phyloP scores from a whole-genome alignment of 2,329 filamentous ascomycete genomes.

The Lecanoromycetidae sp. region DNA sequence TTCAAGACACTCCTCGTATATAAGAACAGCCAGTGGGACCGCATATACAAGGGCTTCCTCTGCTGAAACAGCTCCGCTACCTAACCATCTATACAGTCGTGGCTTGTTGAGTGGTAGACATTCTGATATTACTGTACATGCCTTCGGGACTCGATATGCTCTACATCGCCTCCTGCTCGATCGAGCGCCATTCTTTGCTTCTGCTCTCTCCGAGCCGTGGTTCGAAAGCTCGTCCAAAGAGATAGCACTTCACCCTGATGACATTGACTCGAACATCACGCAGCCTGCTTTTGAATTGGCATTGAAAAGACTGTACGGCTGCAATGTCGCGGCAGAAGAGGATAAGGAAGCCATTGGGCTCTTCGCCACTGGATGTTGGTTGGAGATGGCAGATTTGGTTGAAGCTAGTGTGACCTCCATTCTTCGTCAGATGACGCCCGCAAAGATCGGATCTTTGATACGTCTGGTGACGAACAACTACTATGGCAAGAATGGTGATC shows the following conservation, averaged over 20 bases:
- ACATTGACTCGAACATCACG: slow-evolving; percentile 43
- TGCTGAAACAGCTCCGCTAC: slow-evolving; percentile 32
- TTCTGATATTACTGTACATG: slow-evolving; percentile 42
- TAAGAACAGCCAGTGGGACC: slow-evolving; percentile 19
- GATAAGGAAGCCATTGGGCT: slow-evolving; percentile 42
- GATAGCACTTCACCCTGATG: slow-evolving; percentile 40
- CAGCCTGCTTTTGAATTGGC: slow-evolving; percentile 42
- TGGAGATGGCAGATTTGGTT: slow-evolving; percentile 46
- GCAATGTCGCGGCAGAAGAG: slow-evolving; percentile 36
- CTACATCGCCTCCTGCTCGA: slow-evolving; percentile 45
- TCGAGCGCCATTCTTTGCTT: slow-evolving; percentile 44
- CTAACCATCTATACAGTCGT: slow-evolving; percentile 41
- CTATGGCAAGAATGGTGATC: slow-evolving; percentile 43
- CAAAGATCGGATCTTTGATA: slow-evolving; percentile 38
- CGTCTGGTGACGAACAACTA: slow-evolving; percentile 44
- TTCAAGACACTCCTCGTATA: slow-evolving; percentile 22
- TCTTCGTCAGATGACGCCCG: slow-evolving; percentile 42
- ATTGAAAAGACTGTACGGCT: slow-evolving; percentile 43
- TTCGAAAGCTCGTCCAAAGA: slow-evolving; percentile 41
- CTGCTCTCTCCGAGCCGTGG: slow-evolving; percentile 44
- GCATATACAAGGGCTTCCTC: slow-evolving; percentile 18
- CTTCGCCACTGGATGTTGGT: slow-evolving; percentile 46
- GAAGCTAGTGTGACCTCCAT: slow-evolving; percentile 43
- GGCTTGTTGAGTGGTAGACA: slow-evolving; percentile 41
- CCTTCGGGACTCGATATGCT: slow-evolving; percentile 40